A percentile compares a stretch with the other conserved stretches of the same genome.
Conservation (phyloP, 177 flowering plant species). For the Vitis hybrid region DNA sequence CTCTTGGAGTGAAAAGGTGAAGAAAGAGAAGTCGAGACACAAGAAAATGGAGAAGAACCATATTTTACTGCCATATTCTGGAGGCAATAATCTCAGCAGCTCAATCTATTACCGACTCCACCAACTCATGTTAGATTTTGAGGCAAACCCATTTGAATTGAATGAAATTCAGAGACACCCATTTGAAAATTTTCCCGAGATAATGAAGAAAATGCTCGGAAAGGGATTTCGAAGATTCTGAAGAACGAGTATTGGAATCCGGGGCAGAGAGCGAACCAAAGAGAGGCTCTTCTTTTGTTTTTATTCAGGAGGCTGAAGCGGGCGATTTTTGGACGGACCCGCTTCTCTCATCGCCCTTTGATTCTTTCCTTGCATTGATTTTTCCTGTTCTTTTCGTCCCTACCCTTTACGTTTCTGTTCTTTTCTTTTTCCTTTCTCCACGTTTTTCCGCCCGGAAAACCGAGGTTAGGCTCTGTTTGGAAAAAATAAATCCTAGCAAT, state of each 20-base stretch:
- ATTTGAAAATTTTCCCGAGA: not conserved
- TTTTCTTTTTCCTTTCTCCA: no score
- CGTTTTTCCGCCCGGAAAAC: no score
- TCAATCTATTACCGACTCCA: conserved; percentile 12
- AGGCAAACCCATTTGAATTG: not conserved
- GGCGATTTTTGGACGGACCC: conserved; percentile 4
- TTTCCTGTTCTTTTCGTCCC: not conserved
- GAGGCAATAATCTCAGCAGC: not conserved
- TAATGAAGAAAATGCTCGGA: not conserved
- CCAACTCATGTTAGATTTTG: conserved; percentile 19
- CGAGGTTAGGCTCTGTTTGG: no score
- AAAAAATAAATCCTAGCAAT: no score
- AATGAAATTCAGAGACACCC: conserved; percentile 12
- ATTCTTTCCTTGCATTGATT: not conserved
- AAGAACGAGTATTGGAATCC: conserved; percentile 14
- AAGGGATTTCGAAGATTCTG: conserved; percentile 20
- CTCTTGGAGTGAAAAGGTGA: conserved; percentile 33
- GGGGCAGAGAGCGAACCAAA: not conserved
- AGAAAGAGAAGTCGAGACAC: conserved; percentile 36
- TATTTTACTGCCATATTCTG: conserved; percentile 36
- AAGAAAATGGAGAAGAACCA: conserved; percentile 45
- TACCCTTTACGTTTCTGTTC: not conserved
- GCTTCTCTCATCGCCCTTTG: not conserved
- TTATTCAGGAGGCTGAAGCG: not conserved
- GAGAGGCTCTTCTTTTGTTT: conserved; percentile 2